Evolutionary conservation across 1,284 basidiomycete species (phyloP), one percentile per base, ranked within the genome.

Genomic region (Pterula multifida): DNA sequence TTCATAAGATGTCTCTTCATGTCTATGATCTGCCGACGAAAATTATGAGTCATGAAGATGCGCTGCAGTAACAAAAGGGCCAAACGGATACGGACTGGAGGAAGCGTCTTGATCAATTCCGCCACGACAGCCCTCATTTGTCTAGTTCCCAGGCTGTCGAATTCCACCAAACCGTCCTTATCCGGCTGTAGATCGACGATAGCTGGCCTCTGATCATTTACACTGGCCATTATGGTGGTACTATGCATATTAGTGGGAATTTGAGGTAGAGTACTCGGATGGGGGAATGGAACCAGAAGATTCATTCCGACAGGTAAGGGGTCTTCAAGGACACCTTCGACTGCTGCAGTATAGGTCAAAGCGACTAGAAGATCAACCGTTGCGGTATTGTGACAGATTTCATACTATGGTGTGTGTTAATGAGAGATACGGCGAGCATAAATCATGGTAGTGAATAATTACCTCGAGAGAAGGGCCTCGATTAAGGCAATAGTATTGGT

Each of bases 381-480:
- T 47, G 64, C 63, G 0, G 78, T 70, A 53, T 81, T 79, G 50
- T 73, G 71, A 15, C 74, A 64, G 36, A 83, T 79, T 58, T 82
- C 79, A 54, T 81, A 80, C 79, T 82, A 50, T 4, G 6, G 35
- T 49, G 39, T 35, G 4, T 19, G 26, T 23, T 36, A 15, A 52
- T 13, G 26, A 50, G 49, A 26, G 13, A 44, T 19, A 19, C 17
- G 26, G 21, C 45, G 35, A 22, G 39, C 19, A 15, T 32, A 32
- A 45, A 15, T 35, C 25, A 49, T 9, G 17, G 45, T 19, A 21
- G 50, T 19, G 32, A 55, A 15, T 32, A 17, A 66, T 11, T 57
- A 78, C 80, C 68, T 82, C 80, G 15, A 82, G 68, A 13, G 78
- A 80, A 2, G 78, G 73, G 0, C 79, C 79, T 17, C 73, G 68